Percentiles rank a stretch among this genome's conserved stretches.
phyloP scores from a whole-genome alignment of 257 asterid species.

The Primulina eburnea region DNA sequence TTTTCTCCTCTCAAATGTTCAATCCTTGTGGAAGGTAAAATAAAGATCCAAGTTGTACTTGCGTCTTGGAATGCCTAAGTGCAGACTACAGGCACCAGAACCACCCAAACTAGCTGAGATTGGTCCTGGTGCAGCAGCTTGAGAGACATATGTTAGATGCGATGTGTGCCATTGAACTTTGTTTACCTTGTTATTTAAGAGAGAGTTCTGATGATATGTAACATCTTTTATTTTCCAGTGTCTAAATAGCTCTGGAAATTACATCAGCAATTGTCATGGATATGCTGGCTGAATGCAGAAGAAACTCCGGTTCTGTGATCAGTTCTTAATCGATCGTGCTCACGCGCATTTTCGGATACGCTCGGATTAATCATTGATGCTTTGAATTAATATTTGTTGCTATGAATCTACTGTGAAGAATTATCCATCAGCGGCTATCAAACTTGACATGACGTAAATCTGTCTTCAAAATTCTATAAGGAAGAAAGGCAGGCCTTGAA shows the following conservation, averaged over 20 bases:
- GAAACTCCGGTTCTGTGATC: constrained; percentile 40
- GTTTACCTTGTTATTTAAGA: too few species aligned
- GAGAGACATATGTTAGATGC: too few species aligned
- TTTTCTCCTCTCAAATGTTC: too few species aligned
- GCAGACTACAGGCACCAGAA: constrained; percentile 56
- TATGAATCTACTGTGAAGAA: constrained; percentile 5
- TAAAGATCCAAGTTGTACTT: constrained; percentile 24
- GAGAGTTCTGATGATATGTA: too few species aligned
- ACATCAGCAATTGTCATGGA: constrained; percentile 61
- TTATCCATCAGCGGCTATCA: not conserved
- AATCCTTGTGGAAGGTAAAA: not conserved
- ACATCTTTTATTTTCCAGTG: constrained; percentile 32
- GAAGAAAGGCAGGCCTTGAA: too few species aligned
- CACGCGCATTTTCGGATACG: not conserved
- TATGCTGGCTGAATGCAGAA: constrained; percentile 49
- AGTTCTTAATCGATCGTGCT: not conserved
- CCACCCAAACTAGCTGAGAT: constrained; percentile 33
- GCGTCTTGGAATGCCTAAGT: constrained; percentile 74
- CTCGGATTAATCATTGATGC: not conserved
- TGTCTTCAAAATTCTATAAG: too few species aligned
- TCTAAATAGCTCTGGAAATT: constrained; percentile 40
- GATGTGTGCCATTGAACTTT: too few species aligned
- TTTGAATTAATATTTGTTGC: not conserved
- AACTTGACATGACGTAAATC: not conserved
- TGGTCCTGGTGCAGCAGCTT: not conserved